Evolutionary conservation across 1,284 basidiomycete species (phyloP), one percentile per base, ranked within the genome.

Genomic region (Malassezia sp.): DNA sequence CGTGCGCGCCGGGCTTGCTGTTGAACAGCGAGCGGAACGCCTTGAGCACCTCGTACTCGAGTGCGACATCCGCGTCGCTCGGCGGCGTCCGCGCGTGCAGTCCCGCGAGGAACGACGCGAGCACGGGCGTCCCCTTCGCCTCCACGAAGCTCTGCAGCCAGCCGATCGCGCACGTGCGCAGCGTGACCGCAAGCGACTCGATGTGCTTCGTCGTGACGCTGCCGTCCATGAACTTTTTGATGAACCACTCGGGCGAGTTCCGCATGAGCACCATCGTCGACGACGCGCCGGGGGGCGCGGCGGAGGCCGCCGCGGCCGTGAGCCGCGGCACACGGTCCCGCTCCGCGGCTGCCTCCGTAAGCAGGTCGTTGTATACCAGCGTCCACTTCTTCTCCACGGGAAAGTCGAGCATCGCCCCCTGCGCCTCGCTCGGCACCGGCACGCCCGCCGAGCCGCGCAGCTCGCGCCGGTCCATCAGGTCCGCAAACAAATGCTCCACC

Each of bases 31-130:
- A 80, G 61, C 81, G 83, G 52, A 96, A 73, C 62, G 85, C 89
- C 71, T 90, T 93, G 47, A 86, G 78, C 37, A 90, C 76, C 72
- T 95, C 90, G 48, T 87, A 81, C 71, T 96, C 91, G 36, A 93
- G 74, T 14, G 75, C 73, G 28, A 72, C 75, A 59, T 95, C 88
- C 20, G 73, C 71, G 42, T 81, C 79, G 20, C 48, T 56, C 51
- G 61, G 62, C 40, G 53, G 43, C 7, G 47, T 39, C 28, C 63
- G 66, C 27, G 64, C 54, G 28, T 70, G 67, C 23, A 70, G 43
- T 2, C 59, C 61, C 34, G 50, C 52, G 12, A 70, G 37, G 84
- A 82, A 30, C 84, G 84, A 37, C 84, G 90, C 68, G 81, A 84
- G 47, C 83, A 78, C 52, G 74, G 75, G 59, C 85, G 77, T 72